Conservation (phyloP, 2,329 filamentous ascomycete species). For the Beauveria rudraprayagi region DNA sequence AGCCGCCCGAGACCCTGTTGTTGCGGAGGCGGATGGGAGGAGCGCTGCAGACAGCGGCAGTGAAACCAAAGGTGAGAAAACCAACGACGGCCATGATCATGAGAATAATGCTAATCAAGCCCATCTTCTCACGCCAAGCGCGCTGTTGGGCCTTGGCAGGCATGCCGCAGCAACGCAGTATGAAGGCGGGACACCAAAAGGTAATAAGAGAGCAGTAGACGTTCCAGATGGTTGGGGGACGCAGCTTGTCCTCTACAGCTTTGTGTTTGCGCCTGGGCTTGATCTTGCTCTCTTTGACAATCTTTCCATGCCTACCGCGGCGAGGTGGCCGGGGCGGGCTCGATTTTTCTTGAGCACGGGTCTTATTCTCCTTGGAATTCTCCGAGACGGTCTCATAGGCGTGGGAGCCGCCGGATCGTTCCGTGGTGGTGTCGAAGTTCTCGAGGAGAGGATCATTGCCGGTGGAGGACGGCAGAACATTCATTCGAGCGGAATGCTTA, state of each 20-base stretch:
- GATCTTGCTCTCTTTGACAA: slow-evolving; percentile 47
- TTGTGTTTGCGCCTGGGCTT: slow-evolving; percentile 43
- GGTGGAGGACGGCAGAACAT: slow-evolving; percentile 80
- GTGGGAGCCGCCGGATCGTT: slow-evolving; percentile 39
- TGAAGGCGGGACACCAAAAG: slow-evolving; percentile 84
- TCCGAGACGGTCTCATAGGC: slow-evolving; percentile 40
- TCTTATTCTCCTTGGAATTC: slow-evolving; percentile 28
- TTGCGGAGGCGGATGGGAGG: slow-evolving; percentile 66
- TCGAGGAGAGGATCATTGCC: slow-evolving; percentile 85
- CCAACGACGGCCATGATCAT: slow-evolving; percentile 82
- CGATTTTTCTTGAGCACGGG: slow-evolving; percentile 19
- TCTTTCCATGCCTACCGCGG: slow-evolving; percentile 48
- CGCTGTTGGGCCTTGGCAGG: slow-evolving; percentile 76
- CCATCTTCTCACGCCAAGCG: slow-evolving; percentile 98
- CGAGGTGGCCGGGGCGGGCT: slow-evolving; percentile 23
- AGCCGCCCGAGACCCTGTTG: slow-evolving; percentile 73
- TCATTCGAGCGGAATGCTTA: slow-evolving; percentile 90
- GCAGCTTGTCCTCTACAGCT: slow-evolving; percentile 53
- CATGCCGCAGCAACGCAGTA: slow-evolving; percentile 80
- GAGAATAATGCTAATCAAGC: slow-evolving; percentile 87
- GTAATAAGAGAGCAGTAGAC: slow-evolving; percentile 91
- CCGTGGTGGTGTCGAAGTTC: slow-evolving; percentile 59
- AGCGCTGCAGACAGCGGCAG: slow-evolving; percentile 70
- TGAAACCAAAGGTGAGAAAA: slow-evolving; percentile 96
- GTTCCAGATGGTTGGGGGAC: slow-evolving; percentile 85